Conservation (phyloP, 352 stramenopile species). For the Phytophthora pseudosyringae region DNA sequence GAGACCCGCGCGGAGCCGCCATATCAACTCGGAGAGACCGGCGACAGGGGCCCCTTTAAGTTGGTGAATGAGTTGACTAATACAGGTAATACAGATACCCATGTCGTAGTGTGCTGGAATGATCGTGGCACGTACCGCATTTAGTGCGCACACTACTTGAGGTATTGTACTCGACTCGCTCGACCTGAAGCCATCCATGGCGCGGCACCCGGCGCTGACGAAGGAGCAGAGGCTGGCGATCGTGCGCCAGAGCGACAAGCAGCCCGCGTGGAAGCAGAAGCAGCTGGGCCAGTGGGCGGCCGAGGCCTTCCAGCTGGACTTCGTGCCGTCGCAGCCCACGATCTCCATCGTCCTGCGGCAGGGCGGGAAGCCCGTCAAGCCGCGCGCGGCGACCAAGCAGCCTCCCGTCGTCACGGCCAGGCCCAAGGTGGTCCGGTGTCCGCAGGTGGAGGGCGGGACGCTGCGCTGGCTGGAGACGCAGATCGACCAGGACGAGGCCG, state of each 20-base stretch:
- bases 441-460: constrained; percentile 66
- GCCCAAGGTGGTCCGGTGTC: constrained; percentile 65
- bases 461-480: constrained; percentile 59
- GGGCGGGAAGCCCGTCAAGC: constrained; percentile 43
- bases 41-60: too few relatives aligned
- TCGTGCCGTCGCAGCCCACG: constrained; percentile 74
- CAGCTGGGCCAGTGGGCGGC: constrained; percentile 72
- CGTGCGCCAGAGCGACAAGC: constrained; percentile 66
- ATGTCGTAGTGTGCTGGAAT: too few relatives aligned
- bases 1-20: constrained; percentile 1
- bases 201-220: constrained; percentile 51
- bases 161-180: too few relatives aligned
- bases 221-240: constrained; percentile 73
- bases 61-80: too few relatives aligned
- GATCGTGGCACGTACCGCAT: too few relatives aligned
- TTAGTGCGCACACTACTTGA: too few relatives aligned
- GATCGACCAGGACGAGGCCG: constrained; percentile 31
- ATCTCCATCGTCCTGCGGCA: constrained; percentile 78
- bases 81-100: too few relatives aligned
- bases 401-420: constrained; percentile 45
- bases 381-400: constrained; percentile 46
- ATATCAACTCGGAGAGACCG: too few relatives aligned
- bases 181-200: constrained; percentile 6
- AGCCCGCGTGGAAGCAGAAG: constrained; percentile 68
- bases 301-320: constrained; percentile 56